Conservation (phyloP, 345 rosid species). For the Hibiscus mutabilis region DNA sequence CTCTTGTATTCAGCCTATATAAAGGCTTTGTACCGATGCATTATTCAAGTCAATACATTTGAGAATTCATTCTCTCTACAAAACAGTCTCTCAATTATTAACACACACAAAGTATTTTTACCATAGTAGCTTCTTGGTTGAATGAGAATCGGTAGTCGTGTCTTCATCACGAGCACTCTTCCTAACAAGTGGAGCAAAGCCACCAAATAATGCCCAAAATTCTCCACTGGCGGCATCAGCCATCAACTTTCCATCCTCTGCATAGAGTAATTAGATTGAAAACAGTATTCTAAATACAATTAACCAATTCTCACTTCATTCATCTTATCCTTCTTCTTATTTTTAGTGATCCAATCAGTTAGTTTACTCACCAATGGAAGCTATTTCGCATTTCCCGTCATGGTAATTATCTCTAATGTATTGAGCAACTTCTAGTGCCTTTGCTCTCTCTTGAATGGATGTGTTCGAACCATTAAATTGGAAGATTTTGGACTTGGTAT, state of each 20-base stretch:
- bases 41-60: no score
- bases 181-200: slow-evolving; percentile 97
- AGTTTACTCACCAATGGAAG: slow-evolving; percentile 74
- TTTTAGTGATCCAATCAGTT: slow-evolving; percentile 8
- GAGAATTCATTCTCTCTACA: no score
- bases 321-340: not conserved
- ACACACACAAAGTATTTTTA: slow-evolving; percentile 17
- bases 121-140: slow-evolving; percentile 56
- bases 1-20: no score
- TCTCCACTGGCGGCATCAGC: slow-evolving; percentile 99
- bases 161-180: slow-evolving; percentile 55
- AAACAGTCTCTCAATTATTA: no score
- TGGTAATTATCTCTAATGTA: slow-evolving; percentile 92
- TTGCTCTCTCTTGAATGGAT: slow-evolving; percentile 97
- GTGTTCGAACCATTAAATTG: slow-evolving; percentile 95
- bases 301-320: not conserved
- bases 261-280: slow-evolving; percentile 18
- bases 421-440: slow-evolving; percentile 96
- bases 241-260: slow-evolving; percentile 98
- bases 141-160: slow-evolving; percentile 30
- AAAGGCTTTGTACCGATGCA: no score
- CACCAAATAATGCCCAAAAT: slow-evolving; percentile 96
- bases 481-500: slow-evolving; percentile 82
- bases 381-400: slow-evolving; percentile 89
- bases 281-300: not conserved